Base-by-base conservation (phyloP, 2,329 filamentous ascomycete species). In the Penicillium rolfsii region DNA sequence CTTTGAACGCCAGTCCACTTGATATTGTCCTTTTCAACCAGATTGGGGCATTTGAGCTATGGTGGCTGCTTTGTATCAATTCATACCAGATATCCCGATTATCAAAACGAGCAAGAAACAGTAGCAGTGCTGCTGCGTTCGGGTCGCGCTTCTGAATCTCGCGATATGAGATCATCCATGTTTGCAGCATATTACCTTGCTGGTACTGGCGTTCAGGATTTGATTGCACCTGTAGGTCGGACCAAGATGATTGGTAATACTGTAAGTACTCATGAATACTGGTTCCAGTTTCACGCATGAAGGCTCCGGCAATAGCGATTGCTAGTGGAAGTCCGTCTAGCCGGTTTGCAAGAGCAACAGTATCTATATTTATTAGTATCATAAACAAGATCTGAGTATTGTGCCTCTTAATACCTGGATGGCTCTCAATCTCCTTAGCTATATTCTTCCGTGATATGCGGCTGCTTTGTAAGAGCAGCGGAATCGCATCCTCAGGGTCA, bases 301-400 rank as follows among this genome's bases (percentile, higher is more conserved):
- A 84, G 0, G 78, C 73, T 4, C 80, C 79, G 19, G 81, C 81
- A 14, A 79, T 77, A 4, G 79, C 69, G 16, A 84, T 74, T 1
- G 81, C 81, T 33, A 84, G 74, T 12, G 80, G 80, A 30, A 82
- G 75, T 4, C 81, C 78, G 59, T 80, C 76, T 0, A 84, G n/a
- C n/a, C n/a, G n/a, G n/a, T n/a, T n/a, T n/a, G n/a, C n/a, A n/a
- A n/a, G n/a, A n/a, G n/a, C n/a, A n/a, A n/a, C n/a, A n/a, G n/a
- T n/a, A n/a, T n/a, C n/a, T n/a, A n/a, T n/a, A n/a, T n/a, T n/a
- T n/a, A n/a, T n/a, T n/a, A n/a, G n/a, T n/a, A n/a, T n/a, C n/a
- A n/a, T n/a, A n/a, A n/a, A n/a, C n/a, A n/a, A n/a, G n/a, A n/a
- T n/a, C n/a, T n/a, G n/a, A n/a, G n/a, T n/a, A n/a, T n/a, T n/a